Evolutionary conservation across 495 filamentous ascomycete genomes (phyloP), one percentile per base, ranked within the genome.

Genomic region (Aspergillus hancockii): DNA sequence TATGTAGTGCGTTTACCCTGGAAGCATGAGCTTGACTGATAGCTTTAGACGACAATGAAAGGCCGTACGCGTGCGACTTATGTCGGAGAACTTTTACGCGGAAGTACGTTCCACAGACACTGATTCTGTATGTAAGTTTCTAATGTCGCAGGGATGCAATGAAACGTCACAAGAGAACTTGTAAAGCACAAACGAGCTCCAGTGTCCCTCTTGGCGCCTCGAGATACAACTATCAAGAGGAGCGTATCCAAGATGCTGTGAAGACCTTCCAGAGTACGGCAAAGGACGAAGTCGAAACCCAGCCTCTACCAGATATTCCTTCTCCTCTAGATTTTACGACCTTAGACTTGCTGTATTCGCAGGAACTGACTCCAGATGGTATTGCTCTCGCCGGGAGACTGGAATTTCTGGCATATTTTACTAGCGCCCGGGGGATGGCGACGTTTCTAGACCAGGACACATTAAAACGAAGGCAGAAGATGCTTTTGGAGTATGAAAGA

Each of bases 351-450:
- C 53, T 69, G 8, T 53, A 68, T 19, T 57, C 62, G 0, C 60
- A 64, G 1, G 45, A 51, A 1, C 31, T 59, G 2, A 52, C 28
- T 0, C 58, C 62, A 2, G 60, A 68, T 21, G 57, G 54, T 51
- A 63, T 65, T 3, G 47, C 52, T 18, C 19, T 51, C 10, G 64
- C 68, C 2, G 68, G 66, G 47, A 59, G 58, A 23, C 41, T 71
- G 8, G 68, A 68, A 30, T 63, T 65, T 36, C 51, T 71, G 8
- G 63, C 63, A 16, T 63, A 68, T 38, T 71, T 71, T 21, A 71
- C 68, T 14, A 68, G 63, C 28, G 52, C 54, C n/a, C 58, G 18
- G 25, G 68, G 68, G 1, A 63, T 71, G 63, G 55, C 54, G 0
- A 65, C 63, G 3, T 71, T 71, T 23, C 57, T 67, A 0, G 68